These are phyloP conservation scores for Lactarius indigo DNA, from an alignment of 768 basidiomycete genomes.

Conservation along the genomic window DNA sequence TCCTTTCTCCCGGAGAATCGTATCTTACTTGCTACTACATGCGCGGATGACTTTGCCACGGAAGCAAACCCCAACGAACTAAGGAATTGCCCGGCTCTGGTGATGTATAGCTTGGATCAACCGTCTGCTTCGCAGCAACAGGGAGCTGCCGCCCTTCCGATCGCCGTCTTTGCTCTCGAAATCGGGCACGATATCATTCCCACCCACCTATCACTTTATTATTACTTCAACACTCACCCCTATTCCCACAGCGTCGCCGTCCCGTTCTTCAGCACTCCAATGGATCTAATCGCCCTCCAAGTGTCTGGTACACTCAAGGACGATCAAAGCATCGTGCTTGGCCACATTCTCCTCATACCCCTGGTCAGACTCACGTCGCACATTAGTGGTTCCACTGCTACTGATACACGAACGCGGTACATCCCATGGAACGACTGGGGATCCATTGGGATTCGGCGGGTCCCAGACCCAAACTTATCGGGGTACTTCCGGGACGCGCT, in stretches of 20 bases:
- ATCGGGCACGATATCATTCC: slow-evolving; percentile 2
- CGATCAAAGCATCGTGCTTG: neutral
- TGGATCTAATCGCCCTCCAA: slow-evolving; percentile 7
- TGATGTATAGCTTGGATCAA: neutral
- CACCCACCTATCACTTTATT: neutral
- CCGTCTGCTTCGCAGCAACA: neutral
- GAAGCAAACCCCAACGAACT: neutral
- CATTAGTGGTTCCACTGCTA: neutral
- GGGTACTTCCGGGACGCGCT: neutral
- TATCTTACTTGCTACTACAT: neutral
- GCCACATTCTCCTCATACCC: slow-evolving; percentile 10
- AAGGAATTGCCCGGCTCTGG: neutral
- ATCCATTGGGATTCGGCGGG: neutral
- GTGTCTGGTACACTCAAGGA: neutral
- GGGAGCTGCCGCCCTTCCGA: neutral
- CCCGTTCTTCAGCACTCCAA: slow-evolving; percentile 7
- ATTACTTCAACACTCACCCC: slow-evolving; percentile 1
- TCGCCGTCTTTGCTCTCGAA: neutral
- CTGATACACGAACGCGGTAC: neutral
- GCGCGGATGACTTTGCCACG: neutral
- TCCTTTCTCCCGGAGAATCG: slow-evolving; percentile 4
- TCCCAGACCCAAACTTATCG: neutral
- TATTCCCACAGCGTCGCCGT: slow-evolving; percentile 4
- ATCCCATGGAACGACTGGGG: slow-evolving; percentile 15
- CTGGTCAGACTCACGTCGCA: neutral